Evolutionary conservation across 164 flowering plant species (phyloP), one percentile per base, ranked within the genome.

Genomic region (Annona squamosa): DNA sequence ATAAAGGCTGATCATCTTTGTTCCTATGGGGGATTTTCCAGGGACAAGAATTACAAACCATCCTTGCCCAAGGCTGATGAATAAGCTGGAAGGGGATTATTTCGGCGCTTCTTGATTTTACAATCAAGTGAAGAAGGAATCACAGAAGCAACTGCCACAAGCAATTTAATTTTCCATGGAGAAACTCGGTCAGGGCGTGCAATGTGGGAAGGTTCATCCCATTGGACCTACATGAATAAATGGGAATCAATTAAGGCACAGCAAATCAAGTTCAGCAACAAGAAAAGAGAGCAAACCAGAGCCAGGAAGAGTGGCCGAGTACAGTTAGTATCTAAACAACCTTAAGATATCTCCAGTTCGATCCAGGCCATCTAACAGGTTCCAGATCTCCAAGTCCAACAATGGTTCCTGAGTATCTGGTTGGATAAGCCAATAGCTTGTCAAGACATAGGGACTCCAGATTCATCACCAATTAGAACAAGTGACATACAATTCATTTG

Each of bases 311-410:
- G 52, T 17, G 46, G 45, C 19, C 46, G n/a, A 5, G 46, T 17
- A 46, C 4, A n/a, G 18, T 19, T 45, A 42, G 7, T 57, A 70
- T 65, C 48, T 46, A 18, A 47, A 26, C 37, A 69, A 86, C 93
- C 83, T 74, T 81, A 17, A 89, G 85, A 72, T 81, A 73, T 77
- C 82, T 83, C 93, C 93, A 89, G 69, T 83, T 81, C 46, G 93
- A 89, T 71, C 78, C 71, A 4, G 85, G 88, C 91, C 91, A 89
- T 70, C 81, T 79, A 59, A 76, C 63, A 7, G 66, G 76, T 77
- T 87, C 88, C 56, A 80, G 41, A 68, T 87, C 89, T 76, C 81
- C 86, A 41, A 72, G 67, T 12, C 77, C 86, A 74, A 86, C 71
- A 3, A 89, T 73, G 1, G 83, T 85, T 63, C 90, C 93, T 10